A percentile compares a stretch with the other conserved stretches of the same genome.
These are phyloP conservation scores for Parietaria judaica DNA, from an alignment of 306 rosid genomes.

Conservation along the genomic window DNA sequence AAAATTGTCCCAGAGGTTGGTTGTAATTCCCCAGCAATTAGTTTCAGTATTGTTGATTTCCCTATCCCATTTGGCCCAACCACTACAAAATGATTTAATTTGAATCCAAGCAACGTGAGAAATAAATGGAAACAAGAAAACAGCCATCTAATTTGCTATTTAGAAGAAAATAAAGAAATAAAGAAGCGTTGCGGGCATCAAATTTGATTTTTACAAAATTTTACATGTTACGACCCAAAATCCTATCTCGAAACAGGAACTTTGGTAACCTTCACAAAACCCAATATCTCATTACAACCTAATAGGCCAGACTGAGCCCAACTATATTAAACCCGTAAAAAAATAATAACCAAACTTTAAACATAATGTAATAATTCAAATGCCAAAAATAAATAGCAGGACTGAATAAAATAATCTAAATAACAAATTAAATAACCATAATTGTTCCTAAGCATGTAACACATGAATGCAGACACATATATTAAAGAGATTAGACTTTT, in stretches of 20 bases:
- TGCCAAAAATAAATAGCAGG: too few species aligned
- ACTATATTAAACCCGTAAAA: too few species aligned
- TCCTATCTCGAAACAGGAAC: too few species aligned
- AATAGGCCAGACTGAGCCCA: too few species aligned
- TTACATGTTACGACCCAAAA: too few species aligned
- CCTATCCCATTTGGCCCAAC: slow-evolving; percentile 99
- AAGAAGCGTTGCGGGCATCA: neutral
- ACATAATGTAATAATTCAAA: too few species aligned
- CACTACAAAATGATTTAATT: slow-evolving; percentile 67
- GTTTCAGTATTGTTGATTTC: slow-evolving; percentile 94
- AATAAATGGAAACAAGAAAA: slow-evolving; percentile 8
- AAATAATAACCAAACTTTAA: too few species aligned
- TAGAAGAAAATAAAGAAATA: neutral
- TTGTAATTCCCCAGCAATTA: slow-evolving; percentile 94
- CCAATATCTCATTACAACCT: too few species aligned
- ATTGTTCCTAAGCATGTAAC: too few species aligned
- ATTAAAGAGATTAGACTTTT: neutral
- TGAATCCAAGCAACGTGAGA: slow-evolving; percentile 15
- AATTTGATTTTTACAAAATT: neutral
- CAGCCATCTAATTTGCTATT: neutral
- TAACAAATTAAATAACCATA: too few species aligned
- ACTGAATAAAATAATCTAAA: too few species aligned
- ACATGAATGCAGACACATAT: neutral
- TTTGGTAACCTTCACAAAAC: too few species aligned
- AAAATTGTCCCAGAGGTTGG: slow-evolving; percentile 95